Evolutionary conservation across 2,329 filamentous ascomycete species (phyloP), one percentile per base, ranked within the genome.

Genomic region (Fusarium brevicatenulatum): DNA sequence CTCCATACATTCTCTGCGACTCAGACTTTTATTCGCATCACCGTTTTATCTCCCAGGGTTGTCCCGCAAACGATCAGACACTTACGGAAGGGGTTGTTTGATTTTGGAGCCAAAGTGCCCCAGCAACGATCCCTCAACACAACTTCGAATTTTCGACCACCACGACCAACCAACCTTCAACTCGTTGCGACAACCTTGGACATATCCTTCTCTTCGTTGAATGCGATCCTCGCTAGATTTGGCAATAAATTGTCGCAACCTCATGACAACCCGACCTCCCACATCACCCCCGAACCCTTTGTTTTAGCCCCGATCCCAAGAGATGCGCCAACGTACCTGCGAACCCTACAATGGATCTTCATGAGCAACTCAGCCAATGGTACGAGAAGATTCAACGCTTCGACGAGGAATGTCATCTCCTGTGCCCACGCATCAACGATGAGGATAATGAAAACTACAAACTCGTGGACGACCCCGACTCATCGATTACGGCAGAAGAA

Each of bases 381-480:
- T 86, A 82, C 68, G 82, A 84, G 68, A 82, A 85, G 65, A 79
- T 86, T 5, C 81, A 83, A 50, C 78, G 80, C 34, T 81, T 87
- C n/a, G 83, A 84, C 7, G 46, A 80, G n/a, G 82, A 87, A 19
- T 82, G 85, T 30, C 92, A 95, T 77, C 85, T 93, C 58, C 88
- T 94, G 67, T 95, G 92, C 70, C 91, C 92, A 4, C 90, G 89
- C 68, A 81, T 89, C 63, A 83, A 85, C 74, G 87, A 90, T 52
- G 88, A 92, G 4, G 92, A 94, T 70, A 80, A 81, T 25, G 87
- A 89, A 71, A 87, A 91, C 76, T 94, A 94, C 81, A 80, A 80
- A 56, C 66, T 55, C 5, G 59, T 79, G 21, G 86, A 91, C 28
- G 86, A 91, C 68, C 83, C 82, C 7, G 82, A 83, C 7, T 86